Evolutionary conservation across 2,329 filamentous ascomycete species (phyloP), one percentile per base, ranked within the genome.

Genomic region (Nigrospora osmanthi): DNA sequence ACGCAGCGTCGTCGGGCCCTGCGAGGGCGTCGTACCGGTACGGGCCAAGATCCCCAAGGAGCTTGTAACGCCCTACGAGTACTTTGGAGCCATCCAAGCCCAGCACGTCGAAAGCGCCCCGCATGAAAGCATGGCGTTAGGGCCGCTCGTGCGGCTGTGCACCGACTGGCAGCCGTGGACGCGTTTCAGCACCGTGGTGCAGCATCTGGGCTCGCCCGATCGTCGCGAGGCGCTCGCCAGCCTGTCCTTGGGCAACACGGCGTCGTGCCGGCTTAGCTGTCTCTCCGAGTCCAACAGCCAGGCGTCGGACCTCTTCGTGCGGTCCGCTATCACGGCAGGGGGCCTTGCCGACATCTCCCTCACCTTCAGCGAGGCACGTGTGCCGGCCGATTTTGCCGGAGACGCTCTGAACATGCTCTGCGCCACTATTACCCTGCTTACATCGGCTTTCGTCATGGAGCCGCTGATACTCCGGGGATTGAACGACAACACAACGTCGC

Each of bases 131-230:
- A 62, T 78, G 36, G 73, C 75, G 6, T 70, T 71, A 46, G 60
- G 69, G 3, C 67, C 73, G n/a, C 69, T 81, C 7, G 64, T 78
- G 3, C 66, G 71, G 33, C 67, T 70, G 38, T 80, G 75, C 53
- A 79, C 76, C 3, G 54, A 68, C 6, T 80, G 76, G 73, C 66
- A 73, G 0, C 64, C 69, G 28, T 78, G 74, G 66, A 73, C 71
- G 3, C 69, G 67, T 1, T 75, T 79, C 57, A 75, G 74, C 58
- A 75, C 72, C 3, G 59, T 78, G 2, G 69, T 81, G 3, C 70
- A 78, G 40, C 75, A 80, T 48, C 66, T 71, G 35, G 61, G 64
- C 15, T 15, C 12, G 11, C n/a, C n/a, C 35, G 11, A 10, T n/a
- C 35, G 35, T 5, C 7, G 17, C 35, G 35, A 36, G 35, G 6